Conservation (phyloP, 148 eudicot genomes). For the Persicaria tinctoria region DNA sequence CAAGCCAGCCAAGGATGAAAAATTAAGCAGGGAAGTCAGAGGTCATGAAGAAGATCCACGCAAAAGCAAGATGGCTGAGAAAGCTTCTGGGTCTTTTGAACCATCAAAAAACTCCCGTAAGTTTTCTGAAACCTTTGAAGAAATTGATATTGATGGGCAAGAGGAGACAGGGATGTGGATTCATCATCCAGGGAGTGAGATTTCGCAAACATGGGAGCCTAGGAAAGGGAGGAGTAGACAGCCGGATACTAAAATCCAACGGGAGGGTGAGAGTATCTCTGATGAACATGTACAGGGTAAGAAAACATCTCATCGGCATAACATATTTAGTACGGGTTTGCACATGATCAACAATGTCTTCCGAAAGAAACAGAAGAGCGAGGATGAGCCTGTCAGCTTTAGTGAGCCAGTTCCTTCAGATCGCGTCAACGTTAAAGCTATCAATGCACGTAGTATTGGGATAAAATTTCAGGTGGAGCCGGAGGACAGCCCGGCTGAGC, state of each 20-base stretch:
- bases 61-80: slow-evolving; percentile 21
- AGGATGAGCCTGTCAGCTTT: slow-evolving; percentile 18
- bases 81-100: slow-evolving; percentile 14
- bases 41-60: slow-evolving; percentile 12
- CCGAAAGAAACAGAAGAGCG: slow-evolving; percentile 31
- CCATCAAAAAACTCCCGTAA: slow-evolving; percentile 22
- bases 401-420: slow-evolving; percentile 29
- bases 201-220: slow-evolving; percentile 65
- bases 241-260: slow-evolving; percentile 29
- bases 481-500: slow-evolving; percentile 30
- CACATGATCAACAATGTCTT: slow-evolving; percentile 41
- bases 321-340: slow-evolving; percentile 40
- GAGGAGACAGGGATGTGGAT: slow-evolving; percentile 78
- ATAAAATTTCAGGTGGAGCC: slow-evolving; percentile 31
- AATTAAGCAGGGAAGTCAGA: slow-evolving; percentile 14
- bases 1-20: slow-evolving; percentile 19
- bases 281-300: slow-evolving; percentile 19
- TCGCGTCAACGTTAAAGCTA: slow-evolving; percentile 41
- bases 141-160: slow-evolving; percentile 65
- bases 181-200: slow-evolving; percentile 74
- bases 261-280: slow-evolving; percentile 19
- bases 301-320: slow-evolving; percentile 23
- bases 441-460: slow-evolving; percentile 33
- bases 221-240: slow-evolving; percentile 56
- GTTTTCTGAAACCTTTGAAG: slow-evolving; percentile 35